Evolutionary conservation across 169 alveolate genomes (phyloP), one percentile per base, ranked within the genome.

Genomic region (Amoebophrya sp.): DNA sequence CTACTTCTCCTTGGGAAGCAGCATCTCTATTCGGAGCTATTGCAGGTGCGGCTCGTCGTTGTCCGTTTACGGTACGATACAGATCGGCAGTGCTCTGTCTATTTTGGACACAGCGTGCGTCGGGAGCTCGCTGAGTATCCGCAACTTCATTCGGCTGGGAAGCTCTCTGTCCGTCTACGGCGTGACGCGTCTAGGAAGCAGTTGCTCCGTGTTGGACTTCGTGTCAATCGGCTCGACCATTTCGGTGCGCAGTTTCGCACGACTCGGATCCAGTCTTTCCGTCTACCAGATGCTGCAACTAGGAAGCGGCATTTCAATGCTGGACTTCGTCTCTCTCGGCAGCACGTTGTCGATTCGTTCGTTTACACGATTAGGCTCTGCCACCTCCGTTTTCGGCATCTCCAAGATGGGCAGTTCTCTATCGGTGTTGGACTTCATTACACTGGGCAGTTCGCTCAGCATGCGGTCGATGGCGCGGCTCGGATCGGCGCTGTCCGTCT

Each of bases 371-470:
- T 89, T 53, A 41, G 41, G 92, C 40, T 41, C 89, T 2, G 29
- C 92, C 36, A 38, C 38, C 3, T 53, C 92, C 33, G 6, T 47
- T 34, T 89, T 38, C 76, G 65, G 53, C 36, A 39, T n/a, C 14
- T 38, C 53, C 40, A n/a, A 10, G n/a, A 2, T 38, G 65, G 36
- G 39, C 53, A 2, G 41, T 2, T 14, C 33, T 33, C 3, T 14
- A 47, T 89, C 47, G 12, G 41, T 39, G 39, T 41, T 47, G 76
- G 93, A 91, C 53, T 53, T 78, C 53, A 38, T 83, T 76, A 29
- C n/a, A 34, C 18, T 93, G 34, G 94, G 93, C 92, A 78, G 92
- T 90, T 78, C 93, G 92, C 92, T 93, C 92, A 90, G 93, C 36
- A 90, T 93, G 93, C 89, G 91, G 78, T 78, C 93, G 78, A 92